A percentile compares a stretch with the other conserved stretches of the same genome.
These are phyloP conservation scores for Spergularia azorica DNA, from an alignment of 179 eudicot species.

Conservation along the genomic window DNA sequence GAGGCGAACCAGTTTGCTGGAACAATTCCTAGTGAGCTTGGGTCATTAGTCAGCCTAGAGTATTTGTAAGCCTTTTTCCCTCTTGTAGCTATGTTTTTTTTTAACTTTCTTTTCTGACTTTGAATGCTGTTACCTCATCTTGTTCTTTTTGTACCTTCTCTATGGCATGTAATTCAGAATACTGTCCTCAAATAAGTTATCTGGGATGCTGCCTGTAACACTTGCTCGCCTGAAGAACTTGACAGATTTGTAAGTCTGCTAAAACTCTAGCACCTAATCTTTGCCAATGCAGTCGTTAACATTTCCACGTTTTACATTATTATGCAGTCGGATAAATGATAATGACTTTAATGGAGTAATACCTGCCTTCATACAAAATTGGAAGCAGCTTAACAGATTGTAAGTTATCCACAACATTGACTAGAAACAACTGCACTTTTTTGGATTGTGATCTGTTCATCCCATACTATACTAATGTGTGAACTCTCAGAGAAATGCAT, in stretches of 20 bases:
- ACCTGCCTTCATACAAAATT: slow-evolving; percentile 61
- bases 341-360: slow-evolving; percentile 65
- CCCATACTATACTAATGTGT: not conserved
- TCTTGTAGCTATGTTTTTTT: not conserved
- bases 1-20: slow-evolving; percentile 75
- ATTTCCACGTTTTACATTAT: not conserved
- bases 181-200: slow-evolving; percentile 63
- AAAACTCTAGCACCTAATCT: not conserved
- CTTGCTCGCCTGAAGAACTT: slow-evolving; percentile 51
- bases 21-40: slow-evolving; percentile 56
- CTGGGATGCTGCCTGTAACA: slow-evolving; percentile 59
- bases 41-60: slow-evolving; percentile 49
- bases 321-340: slow-evolving; percentile 74
- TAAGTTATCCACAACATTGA: slow-evolving; percentile 39
- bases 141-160: not conserved
- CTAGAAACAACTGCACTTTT: not conserved
- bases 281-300: slow-evolving; percentile 7
- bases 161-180: slow-evolving; percentile 39
- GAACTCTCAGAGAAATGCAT: slow-evolving; percentile 58
- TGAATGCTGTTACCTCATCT: not conserved
- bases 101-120: slow-evolving; percentile 7
- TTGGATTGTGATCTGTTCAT: slow-evolving; percentile 6
- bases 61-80: slow-evolving; percentile 46
- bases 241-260: slow-evolving; percentile 59
- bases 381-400: slow-evolving; percentile 62